Base-by-base conservation (phyloP, 2,329 filamentous ascomycete genomes). In the Lecanosticta acicola region DNA sequence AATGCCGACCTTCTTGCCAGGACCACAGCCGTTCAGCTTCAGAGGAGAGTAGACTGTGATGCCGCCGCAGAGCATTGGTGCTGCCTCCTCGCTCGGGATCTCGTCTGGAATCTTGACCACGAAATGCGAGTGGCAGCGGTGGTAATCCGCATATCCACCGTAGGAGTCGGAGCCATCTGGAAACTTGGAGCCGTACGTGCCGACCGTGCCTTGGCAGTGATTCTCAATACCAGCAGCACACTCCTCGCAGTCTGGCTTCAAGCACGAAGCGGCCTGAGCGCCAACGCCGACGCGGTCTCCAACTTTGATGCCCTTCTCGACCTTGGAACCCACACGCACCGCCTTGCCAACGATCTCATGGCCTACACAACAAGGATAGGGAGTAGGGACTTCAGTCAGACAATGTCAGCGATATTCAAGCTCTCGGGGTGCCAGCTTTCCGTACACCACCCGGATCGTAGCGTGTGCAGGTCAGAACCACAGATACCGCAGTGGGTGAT, bases 31-130 rank as follows among this genome's bases (percentile, higher is more conserved):
- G 29, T 85, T 80, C 19, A 82, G 75, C 40, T 76, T 75, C 13
- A 93, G 67, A 0, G 87, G 86, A 3, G 77, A 77, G 61, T 78
- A 93, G 0, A 83, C 77, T 0, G 87, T 93, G 42, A 91, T 75
- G 1, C 87, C 87, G 1, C 81, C 87, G 60, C 87, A 91, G 20
- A 91, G 74, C 71, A 93, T 80, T 1, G 86, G 85, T 1, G 85
- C 78, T 1, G 77, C 78, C 46, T 74, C 69, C 8, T 70, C 72
- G 21, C 68, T 72, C 1, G 66, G 58, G 21, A 82, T 51, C 0
- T 50, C 61, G 11, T 74, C 70, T 0, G 79, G 79, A 47, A 82
- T 80, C 58, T 68, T 73, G 57, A 80, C 67, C 0, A 73, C 74
- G 53, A 87, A 89, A 54, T 78, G 75, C 3, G 42, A 49, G 4